A percentile compares a stretch with the other conserved stretches of the same genome.
Conservation (phyloP, 352 stramenopile genomes). For the Phytophthora aleatoria region DNA sequence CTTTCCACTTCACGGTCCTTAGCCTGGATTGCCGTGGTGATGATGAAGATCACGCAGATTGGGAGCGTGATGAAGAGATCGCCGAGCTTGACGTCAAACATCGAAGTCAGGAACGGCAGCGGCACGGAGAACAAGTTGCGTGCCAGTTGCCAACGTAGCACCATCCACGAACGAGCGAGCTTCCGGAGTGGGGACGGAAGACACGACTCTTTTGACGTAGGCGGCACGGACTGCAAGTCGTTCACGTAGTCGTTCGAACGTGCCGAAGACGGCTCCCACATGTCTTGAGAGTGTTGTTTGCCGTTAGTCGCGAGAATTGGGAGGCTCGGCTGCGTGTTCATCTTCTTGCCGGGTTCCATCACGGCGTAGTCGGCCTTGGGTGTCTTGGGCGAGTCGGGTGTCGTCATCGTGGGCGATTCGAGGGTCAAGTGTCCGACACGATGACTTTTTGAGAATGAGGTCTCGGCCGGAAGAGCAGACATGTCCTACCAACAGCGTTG, state of each 20-base stretch:
- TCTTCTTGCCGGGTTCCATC: constrained; percentile 5
- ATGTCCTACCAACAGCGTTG: background rate
- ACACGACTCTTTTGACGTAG: constrained; percentile 2
- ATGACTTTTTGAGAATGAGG: constrained; percentile 27
- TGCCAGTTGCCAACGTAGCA: constrained; percentile 33
- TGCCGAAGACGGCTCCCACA: constrained; percentile 16
- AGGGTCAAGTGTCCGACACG: constrained; percentile 5
- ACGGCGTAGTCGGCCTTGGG: constrained; percentile 22
- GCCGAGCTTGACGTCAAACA: constrained; percentile 44
- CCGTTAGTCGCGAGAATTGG: constrained; percentile 18
- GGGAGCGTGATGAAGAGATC: constrained; percentile 41
- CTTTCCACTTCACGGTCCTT: constrained; percentile 21
- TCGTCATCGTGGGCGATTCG: constrained; percentile 12
- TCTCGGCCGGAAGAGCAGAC: background rate
- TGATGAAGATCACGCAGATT: constrained; percentile 20
- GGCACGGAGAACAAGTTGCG: constrained; percentile 36
- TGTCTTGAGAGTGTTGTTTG: constrained; percentile 18
- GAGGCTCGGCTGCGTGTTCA: constrained; percentile 19
- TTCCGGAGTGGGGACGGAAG: constrained; percentile 19
- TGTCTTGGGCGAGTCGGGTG: constrained; percentile 23
- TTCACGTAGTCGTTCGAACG: constrained; percentile 20
- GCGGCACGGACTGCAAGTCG: constrained; percentile 21
- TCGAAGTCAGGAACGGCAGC: constrained; percentile 31
- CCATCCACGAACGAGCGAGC: constrained; percentile 29
- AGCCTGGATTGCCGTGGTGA: constrained; percentile 21